Percentiles rank a stretch among this genome's conserved stretches.
These are phyloP conservation scores for Cytospora chrysosperma DNA, from an alignment of 2,329 filamentous ascomycete genomes.

Conservation along the genomic window DNA sequence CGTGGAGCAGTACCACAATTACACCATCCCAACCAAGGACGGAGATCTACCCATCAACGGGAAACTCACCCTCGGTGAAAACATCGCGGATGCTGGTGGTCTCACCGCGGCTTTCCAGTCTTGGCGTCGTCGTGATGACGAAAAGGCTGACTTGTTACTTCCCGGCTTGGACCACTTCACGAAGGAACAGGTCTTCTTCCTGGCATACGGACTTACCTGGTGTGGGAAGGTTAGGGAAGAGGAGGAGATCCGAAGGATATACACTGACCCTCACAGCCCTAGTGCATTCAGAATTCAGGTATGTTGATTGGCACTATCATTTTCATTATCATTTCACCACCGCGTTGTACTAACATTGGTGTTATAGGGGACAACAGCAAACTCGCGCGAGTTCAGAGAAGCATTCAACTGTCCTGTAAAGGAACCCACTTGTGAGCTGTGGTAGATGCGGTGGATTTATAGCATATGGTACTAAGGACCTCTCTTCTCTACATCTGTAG, in stretches of 20 bases:
- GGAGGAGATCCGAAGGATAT: constrained; percentile 55
- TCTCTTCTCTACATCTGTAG: too few relatives aligned
- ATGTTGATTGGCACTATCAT: neutral
- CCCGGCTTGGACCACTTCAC: constrained; percentile 62
- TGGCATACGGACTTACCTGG: constrained; percentile 64
- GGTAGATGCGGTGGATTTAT: constrained; percentile 42
- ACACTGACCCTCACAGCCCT: constrained; percentile 65
- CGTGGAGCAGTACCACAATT: constrained; percentile 64
- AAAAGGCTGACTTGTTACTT: constrained; percentile 52
- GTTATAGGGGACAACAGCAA: constrained; percentile 53
- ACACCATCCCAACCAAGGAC: constrained; percentile 55
- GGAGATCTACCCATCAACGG: constrained; percentile 62
- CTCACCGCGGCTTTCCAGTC: constrained; percentile 61
- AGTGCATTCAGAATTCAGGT: constrained; percentile 60
- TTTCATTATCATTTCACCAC: neutral
- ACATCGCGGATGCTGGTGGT: constrained; percentile 70
- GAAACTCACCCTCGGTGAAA: constrained; percentile 63
- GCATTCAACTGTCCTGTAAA: constrained; percentile 65
- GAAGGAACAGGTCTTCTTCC: constrained; percentile 69
- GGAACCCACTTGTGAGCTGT: constrained; percentile 68
- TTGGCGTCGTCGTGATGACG: constrained; percentile 59
- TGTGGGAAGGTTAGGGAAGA: constrained; percentile 64
- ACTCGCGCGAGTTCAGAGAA: constrained; percentile 66
- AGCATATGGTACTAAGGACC: neutral
- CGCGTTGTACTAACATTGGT: neutral